Conservation (phyloP, 2,329 filamentous ascomycete genomes). For the Alternaria postmessia region DNA sequence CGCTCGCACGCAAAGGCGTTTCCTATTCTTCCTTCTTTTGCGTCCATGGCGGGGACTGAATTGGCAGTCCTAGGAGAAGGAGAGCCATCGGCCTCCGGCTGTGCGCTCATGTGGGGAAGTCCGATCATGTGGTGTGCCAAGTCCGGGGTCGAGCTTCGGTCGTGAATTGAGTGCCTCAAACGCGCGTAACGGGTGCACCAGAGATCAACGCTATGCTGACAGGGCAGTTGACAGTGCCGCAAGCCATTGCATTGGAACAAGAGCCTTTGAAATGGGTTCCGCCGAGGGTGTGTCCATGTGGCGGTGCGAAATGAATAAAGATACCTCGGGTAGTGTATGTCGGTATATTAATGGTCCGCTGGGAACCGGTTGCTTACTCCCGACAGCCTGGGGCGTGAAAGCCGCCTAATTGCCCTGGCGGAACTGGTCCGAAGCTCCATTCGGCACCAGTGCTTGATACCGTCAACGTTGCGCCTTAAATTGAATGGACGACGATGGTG, state of each 20-base stretch:
- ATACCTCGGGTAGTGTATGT: constrained; percentile 37
- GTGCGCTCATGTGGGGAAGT: constrained; percentile 46
- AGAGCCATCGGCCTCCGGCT: constrained; percentile 36
- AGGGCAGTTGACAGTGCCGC: constrained; percentile 17
- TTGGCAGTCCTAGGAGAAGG: constrained; percentile 37
- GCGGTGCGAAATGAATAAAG: constrained; percentile 31
- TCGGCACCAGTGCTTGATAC: constrained; percentile 13
- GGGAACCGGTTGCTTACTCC: constrained; percentile 33
- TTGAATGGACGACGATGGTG: constrained; percentile 12
- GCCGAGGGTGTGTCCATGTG: constrained; percentile 23
- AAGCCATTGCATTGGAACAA: constrained; percentile 18
- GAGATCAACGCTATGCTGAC: constrained; percentile 18
- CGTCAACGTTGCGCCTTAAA: constrained; percentile 11
- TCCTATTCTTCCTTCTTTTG: constrained; percentile 47
- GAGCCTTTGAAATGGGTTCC: constrained; percentile 17
- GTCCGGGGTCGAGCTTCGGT: constrained; percentile 30
- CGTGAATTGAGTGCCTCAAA: constrained; percentile 21
- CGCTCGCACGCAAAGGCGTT: constrained; percentile 50
- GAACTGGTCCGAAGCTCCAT: constrained; percentile 26
- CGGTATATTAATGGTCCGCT: constrained; percentile 41
- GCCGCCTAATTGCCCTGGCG: constrained; percentile 17
- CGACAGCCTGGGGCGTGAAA: constrained; percentile 26
- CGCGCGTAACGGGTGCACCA: constrained; percentile 17
- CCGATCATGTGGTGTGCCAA: constrained; percentile 44
- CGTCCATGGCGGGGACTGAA: constrained; percentile 44